A percentile compares a stretch with the other conserved stretches of the same genome.
Evolutionary conservation across 306 rosid species (phyloP).

Genomic region (Alnus glutinosa): DNA sequence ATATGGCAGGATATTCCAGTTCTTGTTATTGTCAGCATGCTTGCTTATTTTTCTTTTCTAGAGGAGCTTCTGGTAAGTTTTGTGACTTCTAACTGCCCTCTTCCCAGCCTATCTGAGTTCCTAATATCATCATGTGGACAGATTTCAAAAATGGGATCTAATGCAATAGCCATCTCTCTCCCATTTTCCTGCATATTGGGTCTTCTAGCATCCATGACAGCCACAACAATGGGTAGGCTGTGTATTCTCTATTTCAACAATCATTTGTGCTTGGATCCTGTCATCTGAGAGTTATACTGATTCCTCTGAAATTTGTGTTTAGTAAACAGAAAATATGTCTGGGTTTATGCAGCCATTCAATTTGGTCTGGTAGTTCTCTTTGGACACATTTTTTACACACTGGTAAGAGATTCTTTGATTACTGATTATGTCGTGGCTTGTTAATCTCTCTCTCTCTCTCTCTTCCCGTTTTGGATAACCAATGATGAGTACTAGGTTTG

Average conservation of each 20-base stretch:
- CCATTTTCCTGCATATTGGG: slow-evolving; percentile 84
- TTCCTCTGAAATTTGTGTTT: slow-evolving; percentile 19
- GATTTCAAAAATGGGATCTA: slow-evolving; percentile 65
- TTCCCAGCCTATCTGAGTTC: slow-evolving; percentile 18
- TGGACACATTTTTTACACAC: slow-evolving; percentile 60
- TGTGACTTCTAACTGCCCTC: neutral
- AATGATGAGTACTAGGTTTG: neutral
- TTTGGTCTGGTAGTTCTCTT: slow-evolving; percentile 53
- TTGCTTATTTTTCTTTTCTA: slow-evolving; percentile 94
- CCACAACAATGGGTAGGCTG: slow-evolving; percentile 71
- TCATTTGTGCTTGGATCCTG: slow-evolving; percentile 11
- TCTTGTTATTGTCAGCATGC: slow-evolving; percentile 94
- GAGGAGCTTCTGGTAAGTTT: slow-evolving; percentile 89
- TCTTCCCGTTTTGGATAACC: neutral
- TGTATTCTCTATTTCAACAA: slow-evolving; percentile 9
- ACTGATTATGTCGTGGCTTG: neutral
- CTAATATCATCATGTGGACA: slow-evolving; percentile 39
- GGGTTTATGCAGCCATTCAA: slow-evolving; percentile 74
- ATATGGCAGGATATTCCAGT: slow-evolving; percentile 98
- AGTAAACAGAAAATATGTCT: slow-evolving; percentile 72
- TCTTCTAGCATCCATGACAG: slow-evolving; percentile 76
- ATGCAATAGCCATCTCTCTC: slow-evolving; percentile 72
- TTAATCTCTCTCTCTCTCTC: neutral
- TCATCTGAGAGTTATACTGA: slow-evolving; percentile 10
- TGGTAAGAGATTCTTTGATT: slow-evolving; percentile 49